Percentiles rank a stretch among this genome's conserved stretches.
phyloP scores from a whole-genome alignment of 129 eudicot species.

The Erigeron canadensis region DNA sequence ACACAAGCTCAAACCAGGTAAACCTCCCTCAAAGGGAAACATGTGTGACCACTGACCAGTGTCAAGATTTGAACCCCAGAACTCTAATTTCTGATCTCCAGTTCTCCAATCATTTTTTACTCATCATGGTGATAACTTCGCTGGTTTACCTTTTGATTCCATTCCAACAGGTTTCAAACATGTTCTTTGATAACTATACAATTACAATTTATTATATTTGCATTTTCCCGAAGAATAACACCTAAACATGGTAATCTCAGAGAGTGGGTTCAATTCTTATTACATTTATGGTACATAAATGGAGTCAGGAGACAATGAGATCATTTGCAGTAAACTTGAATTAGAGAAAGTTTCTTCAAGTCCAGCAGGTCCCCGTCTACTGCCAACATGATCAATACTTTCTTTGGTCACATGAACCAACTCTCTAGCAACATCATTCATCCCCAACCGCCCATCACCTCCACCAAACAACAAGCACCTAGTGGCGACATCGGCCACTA shows the following conservation, averaged over 20 bases:
- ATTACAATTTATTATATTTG: slow-evolving; percentile 11
- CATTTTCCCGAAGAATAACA: slow-evolving; percentile 13
- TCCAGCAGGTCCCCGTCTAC: slow-evolving; percentile 56
- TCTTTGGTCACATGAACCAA: slow-evolving; percentile 53
- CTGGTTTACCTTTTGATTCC: too few species aligned
- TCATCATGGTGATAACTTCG: too few species aligned
- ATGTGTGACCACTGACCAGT: too few species aligned
- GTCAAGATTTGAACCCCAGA: too few species aligned
- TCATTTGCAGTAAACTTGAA: slow-evolving; percentile 92
- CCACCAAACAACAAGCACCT: slow-evolving; percentile 81
- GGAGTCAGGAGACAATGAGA: slow-evolving; percentile 89
- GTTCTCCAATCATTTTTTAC: too few species aligned
- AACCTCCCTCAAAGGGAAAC: too few species aligned
- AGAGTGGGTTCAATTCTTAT: background rate
- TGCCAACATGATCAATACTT: slow-evolving; percentile 47
- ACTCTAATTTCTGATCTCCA: too few species aligned
- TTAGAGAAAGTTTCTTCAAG: slow-evolving; percentile 90
- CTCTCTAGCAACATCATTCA: slow-evolving; percentile 76
- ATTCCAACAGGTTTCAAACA: background rate
- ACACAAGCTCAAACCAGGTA: too few species aligned
- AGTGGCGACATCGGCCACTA: slow-evolving; percentile 72
- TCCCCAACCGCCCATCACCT: slow-evolving; percentile 60
- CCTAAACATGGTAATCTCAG: background rate
- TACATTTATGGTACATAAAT: slow-evolving; percentile 51
- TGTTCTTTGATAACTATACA: slow-evolving; percentile 23